Evolutionary conservation across 164 flowering plant genomes (phyloP), one percentile per base, ranked within the genome.

Genomic region (Tinospora cordifolia): DNA sequence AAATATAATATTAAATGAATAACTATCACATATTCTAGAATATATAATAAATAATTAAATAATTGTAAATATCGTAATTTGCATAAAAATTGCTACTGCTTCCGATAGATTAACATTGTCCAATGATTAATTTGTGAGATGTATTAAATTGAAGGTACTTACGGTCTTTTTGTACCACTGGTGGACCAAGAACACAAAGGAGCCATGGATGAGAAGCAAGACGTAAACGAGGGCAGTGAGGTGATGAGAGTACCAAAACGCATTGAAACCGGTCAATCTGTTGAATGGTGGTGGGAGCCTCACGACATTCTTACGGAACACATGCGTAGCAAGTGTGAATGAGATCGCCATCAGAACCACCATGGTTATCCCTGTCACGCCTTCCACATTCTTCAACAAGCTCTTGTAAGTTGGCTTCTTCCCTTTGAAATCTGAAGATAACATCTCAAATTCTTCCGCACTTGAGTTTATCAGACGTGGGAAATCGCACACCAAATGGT

Each of bases 171-270:
- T 72, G 62, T 86, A 80, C 99, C 99, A 95, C 60, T 80, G n/a
- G 70, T 92, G 86, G 69, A 80, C 87, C 22, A 95, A 76, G 85
- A 75, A 86, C 72, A 89, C 30, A 85, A 80, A 90, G 67, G 75
- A 76, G n/a, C 99, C 98, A 54, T 95, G 99, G 60, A 90, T 54
- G 44, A 89, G 46, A 11, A 92, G 87, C 84, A 95, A 71, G 69
- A 89, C 24, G 75, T 95, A 95, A 80, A 92, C 98, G 0, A 90
- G 51, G 25, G 67, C 87, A 3, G 86, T 71, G 71, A 95, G 88
- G 75, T 95, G 98, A 71, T 95, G 99, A 13, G 99, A 87, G 63
- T 92, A 95, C 99, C 98, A 92, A 62, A 95, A 95, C 19, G 99
- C 97, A 72, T 95, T 95, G 80, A 90, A 95, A 38, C 99, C 99